phyloP scores from a whole-genome alignment of 75 land plant genomes.

The Cupressus sempervirens region DNA sequence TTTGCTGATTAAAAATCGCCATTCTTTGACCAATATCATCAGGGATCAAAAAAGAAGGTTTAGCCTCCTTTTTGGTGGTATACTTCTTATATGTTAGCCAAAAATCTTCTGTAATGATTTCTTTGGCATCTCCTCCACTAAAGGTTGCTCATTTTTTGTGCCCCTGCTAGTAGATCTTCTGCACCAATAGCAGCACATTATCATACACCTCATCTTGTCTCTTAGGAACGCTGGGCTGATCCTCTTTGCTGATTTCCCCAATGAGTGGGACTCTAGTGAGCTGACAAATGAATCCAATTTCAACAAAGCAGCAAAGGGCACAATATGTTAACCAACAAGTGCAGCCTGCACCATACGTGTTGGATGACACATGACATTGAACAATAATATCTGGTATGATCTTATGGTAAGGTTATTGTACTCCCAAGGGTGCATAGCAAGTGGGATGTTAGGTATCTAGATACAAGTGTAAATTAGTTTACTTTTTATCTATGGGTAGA shows the following conservation, averaged over 20 bases:
- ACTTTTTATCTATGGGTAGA: neutral
- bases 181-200: neutral
- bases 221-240: neutral
- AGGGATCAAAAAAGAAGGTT: neutral
- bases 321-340: neutral
- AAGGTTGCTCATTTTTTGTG: neutral
- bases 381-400: neutral
- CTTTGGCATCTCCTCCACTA: neutral
- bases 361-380: neutral
- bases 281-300: neutral
- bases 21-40: neutral
- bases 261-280: neutral
- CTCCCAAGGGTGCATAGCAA: neutral
- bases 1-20: too few relatives aligned
- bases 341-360: neutral
- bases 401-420: neutral
- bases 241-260: neutral
- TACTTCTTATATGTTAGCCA: neutral
- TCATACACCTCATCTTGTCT: neutral
- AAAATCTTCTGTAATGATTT: neutral
- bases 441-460: neutral
- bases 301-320: neutral
- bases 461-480: too few relatives aligned
- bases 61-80: neutral
- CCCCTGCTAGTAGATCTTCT: neutral